Percentiles rank a stretch among this genome's conserved stretches.
phyloP scores from a whole-genome alignment of 148 eudicot species.

The Silene conica region DNA sequence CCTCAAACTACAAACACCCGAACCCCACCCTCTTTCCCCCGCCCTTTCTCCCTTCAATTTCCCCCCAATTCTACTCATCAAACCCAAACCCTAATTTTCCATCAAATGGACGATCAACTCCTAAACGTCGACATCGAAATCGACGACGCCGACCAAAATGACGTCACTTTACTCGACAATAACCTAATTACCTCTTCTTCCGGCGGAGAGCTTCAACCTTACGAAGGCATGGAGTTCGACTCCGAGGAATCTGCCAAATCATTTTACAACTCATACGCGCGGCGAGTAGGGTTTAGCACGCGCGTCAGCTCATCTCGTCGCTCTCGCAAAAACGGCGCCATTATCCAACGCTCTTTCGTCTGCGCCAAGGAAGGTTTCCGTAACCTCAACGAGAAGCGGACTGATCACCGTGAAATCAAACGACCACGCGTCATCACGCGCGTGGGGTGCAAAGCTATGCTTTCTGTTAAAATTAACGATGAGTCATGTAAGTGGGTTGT shows the following conservation, averaged over 20 bases:
- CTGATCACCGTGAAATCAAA: constrained; percentile 34
- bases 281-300: constrained; percentile 52
- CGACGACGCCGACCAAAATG: constrained; percentile 3
- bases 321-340: constrained; percentile 43
- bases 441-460: constrained; percentile 49
- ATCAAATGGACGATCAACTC: constrained; percentile 33
- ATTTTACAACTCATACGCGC: constrained; percentile 54
- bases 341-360: constrained; percentile 49
- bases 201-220: constrained; percentile 36
- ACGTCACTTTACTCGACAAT: neutral
- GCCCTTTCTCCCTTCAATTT: neutral
- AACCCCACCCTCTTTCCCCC: neutral
- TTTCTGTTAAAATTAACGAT: constrained; percentile 40
- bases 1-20: constrained; percentile 8
- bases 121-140: constrained; percentile 22
- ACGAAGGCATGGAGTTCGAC: constrained; percentile 54
- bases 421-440: constrained; percentile 44
- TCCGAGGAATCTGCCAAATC: constrained; percentile 58
- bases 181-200: constrained; percentile 10
- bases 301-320: constrained; percentile 49
- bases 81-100: neutral
- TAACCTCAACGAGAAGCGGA: constrained; percentile 36
- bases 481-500: constrained; percentile 48
- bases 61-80: neutral
- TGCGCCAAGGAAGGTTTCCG: constrained; percentile 59